Base-by-base conservation (phyloP, 2,329 filamentous ascomycete genomes). In the Phaeosphaeria sp. region DNA sequence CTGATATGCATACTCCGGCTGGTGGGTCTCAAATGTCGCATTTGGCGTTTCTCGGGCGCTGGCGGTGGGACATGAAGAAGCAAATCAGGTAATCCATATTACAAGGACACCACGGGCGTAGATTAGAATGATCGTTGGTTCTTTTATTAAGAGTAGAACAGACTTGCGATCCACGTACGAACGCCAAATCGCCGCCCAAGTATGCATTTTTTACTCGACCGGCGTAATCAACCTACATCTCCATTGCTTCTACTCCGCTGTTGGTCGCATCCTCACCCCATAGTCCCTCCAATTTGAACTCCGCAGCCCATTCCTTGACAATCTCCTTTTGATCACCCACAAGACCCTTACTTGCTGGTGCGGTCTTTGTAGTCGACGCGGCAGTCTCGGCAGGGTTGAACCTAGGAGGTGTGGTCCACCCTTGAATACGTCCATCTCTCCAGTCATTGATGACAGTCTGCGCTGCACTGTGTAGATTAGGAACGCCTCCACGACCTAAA, bases 371-470 rank as follows among this genome's bases (percentile, higher is more conserved):
- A 51, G 79, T 73, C 46, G 75, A 72, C 20, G 76, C 71, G 46
- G 60, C 66, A n/a, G 83, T 43, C 20, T 43, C 82, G 46, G 10
- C 22, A n/a, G 90, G 84, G 18, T 85, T 80, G 58, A 92, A 78
- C 36, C 85, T 83, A 7, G 93, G 93, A 2, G 92, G 86, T 68
- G 93, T 90, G 48, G 89, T 86, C 93, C 93, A 97, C 56, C 93
- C 93, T 79, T 96, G 92, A 69, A 99, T 96, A 52, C 95, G 87
- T 23, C 93, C 94, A 75, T 98, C 94, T 67, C 95, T 87, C 92
- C 95, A 96, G 81, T 99, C 95, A n/a, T 89, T 95, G 56, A 99
- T 88, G 55, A 99, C 93, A 0, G 92, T 90, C 85, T 95, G 94
- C 62, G 94, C 95, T 7, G 95, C 94, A 53, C 90, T 89, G 66